A percentile compares a stretch with the other conserved stretches of the same genome.
Conservation (phyloP, 2,329 filamentous ascomycete genomes). For the Rhinocladiella similis region DNA sequence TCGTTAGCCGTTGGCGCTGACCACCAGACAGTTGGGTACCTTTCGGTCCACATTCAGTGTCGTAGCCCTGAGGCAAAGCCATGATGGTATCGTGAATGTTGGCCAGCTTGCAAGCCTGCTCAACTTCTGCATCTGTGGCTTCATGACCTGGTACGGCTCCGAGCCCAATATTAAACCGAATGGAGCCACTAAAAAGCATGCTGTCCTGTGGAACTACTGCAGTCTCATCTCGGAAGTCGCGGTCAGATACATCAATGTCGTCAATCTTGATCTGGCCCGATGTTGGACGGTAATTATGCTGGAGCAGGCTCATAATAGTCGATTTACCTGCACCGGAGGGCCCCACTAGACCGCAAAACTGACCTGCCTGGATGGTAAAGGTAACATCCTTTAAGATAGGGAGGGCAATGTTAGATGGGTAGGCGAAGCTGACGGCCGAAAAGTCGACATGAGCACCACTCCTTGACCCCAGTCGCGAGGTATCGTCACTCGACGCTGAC, state of each 20-base stretch:
- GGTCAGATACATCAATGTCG: slow-evolving; percentile 76
- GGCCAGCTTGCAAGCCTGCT: slow-evolving; percentile 70
- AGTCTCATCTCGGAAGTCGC: slow-evolving; percentile 80
- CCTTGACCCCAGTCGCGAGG: too few relatives aligned
- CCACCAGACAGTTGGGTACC: slow-evolving; percentile 58
- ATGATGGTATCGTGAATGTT: slow-evolving; percentile 53
- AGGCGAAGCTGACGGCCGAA: slow-evolving; percentile 75
- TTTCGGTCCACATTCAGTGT: slow-evolving; percentile 55
- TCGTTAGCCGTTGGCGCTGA: slow-evolving; percentile 59
- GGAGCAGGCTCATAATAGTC: slow-evolving; percentile 85
- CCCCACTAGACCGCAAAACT: slow-evolving; percentile 70
- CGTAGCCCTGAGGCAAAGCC: slow-evolving; percentile 51
- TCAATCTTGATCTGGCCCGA: slow-evolving; percentile 78
- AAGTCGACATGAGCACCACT: slow-evolving; percentile 1
- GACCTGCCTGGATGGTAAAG: slow-evolving; percentile 30
- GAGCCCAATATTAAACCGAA: slow-evolving; percentile 84
- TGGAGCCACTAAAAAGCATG: slow-evolving; percentile 86
- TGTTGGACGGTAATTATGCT: slow-evolving; percentile 89
- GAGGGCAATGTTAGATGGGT: slow-evolving; percentile 67
- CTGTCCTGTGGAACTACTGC: slow-evolving; percentile 92
- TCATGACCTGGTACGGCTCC: slow-evolving; percentile 61
- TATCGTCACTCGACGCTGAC: too few relatives aligned
- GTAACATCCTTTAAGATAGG: slow-evolving; percentile 82
- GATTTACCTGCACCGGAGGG: slow-evolving; percentile 90
- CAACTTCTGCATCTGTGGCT: slow-evolving; percentile 67